Percentiles rank a stretch among this genome's conserved stretches.
phyloP scores from a whole-genome alignment of 1,139 yeast genomes.

The Yamadazyma dendronema region DNA sequence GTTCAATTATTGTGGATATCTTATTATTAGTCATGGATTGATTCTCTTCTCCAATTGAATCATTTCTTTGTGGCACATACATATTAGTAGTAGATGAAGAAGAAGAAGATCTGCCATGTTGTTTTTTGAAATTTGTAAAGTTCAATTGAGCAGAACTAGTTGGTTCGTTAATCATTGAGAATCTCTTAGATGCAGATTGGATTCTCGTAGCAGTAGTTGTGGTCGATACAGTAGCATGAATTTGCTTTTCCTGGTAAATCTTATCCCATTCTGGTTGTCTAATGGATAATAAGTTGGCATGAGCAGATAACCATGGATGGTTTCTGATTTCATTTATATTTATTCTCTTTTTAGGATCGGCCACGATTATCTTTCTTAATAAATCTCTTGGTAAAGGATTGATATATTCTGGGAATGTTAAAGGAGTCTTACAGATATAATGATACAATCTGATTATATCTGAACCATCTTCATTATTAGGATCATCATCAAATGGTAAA shows the following conservation, averaged over 20 bases:
- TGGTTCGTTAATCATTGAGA: conserved; percentile 46
- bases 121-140: conserved; percentile 12
- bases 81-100: conserved; percentile 10
- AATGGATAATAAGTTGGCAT: conserved; percentile 76
- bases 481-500: conserved; percentile 96
- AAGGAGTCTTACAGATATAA: conserved; percentile 85
- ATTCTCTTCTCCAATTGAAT: conserved; percentile 2
- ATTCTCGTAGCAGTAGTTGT: conserved; percentile 9
- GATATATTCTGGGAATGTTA: conserved; percentile 93
- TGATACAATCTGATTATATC: conserved; percentile 89
- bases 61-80: conserved; percentile 3
- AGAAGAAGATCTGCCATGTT: conserved; percentile 42
- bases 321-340: conserved; percentile 65
- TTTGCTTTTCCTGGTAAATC: conserved; percentile 36
- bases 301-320: conserved; percentile 86
- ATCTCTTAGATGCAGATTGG: conserved; percentile 30
- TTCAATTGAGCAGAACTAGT: conserved; percentile 35
- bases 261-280: conserved; percentile 91
- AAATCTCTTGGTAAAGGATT: conserved; percentile 91
- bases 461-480: conserved; percentile 93
- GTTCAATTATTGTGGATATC: conserved; percentile 44
- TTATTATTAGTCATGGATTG: background rate
- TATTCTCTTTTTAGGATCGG: conserved; percentile 82
- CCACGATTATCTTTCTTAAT: conserved; percentile 76
- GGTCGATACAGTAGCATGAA: conserved; percentile 10